These are phyloP conservation scores for Amyloporia xantha DNA, from an alignment of 768 basidiomycete genomes.

Conservation along the genomic window DNA sequence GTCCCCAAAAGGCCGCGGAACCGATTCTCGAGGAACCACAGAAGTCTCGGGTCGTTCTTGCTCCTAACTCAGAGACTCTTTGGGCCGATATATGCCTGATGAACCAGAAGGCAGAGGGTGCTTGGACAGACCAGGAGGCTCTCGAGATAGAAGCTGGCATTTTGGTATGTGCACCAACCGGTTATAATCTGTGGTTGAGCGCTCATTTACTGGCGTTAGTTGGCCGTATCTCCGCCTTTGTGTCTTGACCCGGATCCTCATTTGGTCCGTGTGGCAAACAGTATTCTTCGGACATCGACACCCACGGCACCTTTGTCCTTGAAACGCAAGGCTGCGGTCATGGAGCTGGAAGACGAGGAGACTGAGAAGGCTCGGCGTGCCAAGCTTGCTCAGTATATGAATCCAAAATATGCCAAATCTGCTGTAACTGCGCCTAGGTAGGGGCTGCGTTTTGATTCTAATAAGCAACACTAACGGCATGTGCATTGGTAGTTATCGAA, in stretches of 20 bases:
- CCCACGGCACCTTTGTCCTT: slow-evolving; percentile 67
- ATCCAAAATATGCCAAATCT: slow-evolving; percentile 44
- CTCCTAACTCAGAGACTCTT: slow-evolving; percentile 69
- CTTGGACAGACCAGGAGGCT: slow-evolving; percentile 67
- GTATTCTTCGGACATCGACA: slow-evolving; percentile 63
- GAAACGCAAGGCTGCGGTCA: slow-evolving; percentile 66
- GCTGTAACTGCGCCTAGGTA: slow-evolving; percentile 40
- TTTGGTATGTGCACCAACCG: slow-evolving; percentile 41
- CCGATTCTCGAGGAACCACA: slow-evolving; percentile 52
- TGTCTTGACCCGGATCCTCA: slow-evolving; percentile 79
- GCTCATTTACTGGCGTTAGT: slow-evolving; percentile 31
- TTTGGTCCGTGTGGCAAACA: slow-evolving; percentile 70
- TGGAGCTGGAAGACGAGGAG: slow-evolving; percentile 73
- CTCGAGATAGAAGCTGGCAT: slow-evolving; percentile 70
- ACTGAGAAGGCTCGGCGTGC: slow-evolving; percentile 62
- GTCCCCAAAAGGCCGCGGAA: slow-evolving; percentile 53
- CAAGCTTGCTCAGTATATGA: slow-evolving; percentile 79
- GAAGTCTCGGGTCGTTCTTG: slow-evolving; percentile 65
- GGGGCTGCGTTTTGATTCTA: no score
- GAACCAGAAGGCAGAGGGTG: slow-evolving; percentile 48
- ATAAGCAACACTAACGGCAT: no score
- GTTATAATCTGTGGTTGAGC: slow-evolving; percentile 43
- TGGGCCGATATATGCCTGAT: slow-evolving; percentile 75
- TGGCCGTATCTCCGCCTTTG: slow-evolving; percentile 67
- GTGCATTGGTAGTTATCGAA: slow-evolving; percentile 52